These are phyloP conservation scores for Cyanidium caldarium DNA, from an alignment of 23 red algal genomes.

Conservation along the genomic window DNA sequence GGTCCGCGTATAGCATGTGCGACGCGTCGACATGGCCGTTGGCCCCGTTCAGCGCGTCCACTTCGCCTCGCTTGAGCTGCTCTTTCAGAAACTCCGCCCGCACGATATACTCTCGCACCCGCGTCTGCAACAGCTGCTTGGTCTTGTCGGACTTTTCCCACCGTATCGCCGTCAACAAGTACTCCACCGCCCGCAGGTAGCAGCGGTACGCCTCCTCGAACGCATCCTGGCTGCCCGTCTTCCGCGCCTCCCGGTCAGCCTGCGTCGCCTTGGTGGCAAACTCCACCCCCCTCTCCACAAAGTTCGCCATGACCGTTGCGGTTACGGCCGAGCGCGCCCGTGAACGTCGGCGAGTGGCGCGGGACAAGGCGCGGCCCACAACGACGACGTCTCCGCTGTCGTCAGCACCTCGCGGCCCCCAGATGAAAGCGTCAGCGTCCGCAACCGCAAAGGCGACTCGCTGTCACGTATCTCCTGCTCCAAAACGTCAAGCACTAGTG, in stretches of 20 bases:
- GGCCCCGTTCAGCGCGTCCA: neutral
- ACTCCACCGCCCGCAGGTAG: constrained; percentile 23
- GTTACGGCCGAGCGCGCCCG: no score
- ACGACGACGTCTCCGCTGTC: neutral
- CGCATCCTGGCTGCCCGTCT: constrained; percentile 3
- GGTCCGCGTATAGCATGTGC: neutral
- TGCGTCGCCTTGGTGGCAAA: neutral
- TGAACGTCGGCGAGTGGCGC: neutral
- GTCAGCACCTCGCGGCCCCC: neutral
- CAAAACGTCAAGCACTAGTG: no score
- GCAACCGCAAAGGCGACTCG: no score
- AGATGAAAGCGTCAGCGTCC: no score
- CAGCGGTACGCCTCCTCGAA: constrained; percentile 22
- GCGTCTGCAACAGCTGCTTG: constrained; percentile 27
- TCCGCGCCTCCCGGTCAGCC: constrained; percentile 13
- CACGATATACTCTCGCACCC: constrained; percentile 41
- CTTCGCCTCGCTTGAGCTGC: constrained; percentile 28
- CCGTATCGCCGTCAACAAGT: constrained; percentile 28
- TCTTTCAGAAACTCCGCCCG: constrained; percentile 77
- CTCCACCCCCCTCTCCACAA: constrained; percentile 6
- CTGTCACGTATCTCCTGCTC: no score
- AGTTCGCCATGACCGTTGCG: neutral
- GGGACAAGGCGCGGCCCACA: neutral
- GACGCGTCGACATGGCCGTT: neutral
- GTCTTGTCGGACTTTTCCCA: constrained; percentile 63